Percentiles rank a stretch among this genome's conserved stretches.
phyloP scores from a whole-genome alignment of 352 stramenopile genomes.

The Phytophthora pseudosyringae region DNA sequence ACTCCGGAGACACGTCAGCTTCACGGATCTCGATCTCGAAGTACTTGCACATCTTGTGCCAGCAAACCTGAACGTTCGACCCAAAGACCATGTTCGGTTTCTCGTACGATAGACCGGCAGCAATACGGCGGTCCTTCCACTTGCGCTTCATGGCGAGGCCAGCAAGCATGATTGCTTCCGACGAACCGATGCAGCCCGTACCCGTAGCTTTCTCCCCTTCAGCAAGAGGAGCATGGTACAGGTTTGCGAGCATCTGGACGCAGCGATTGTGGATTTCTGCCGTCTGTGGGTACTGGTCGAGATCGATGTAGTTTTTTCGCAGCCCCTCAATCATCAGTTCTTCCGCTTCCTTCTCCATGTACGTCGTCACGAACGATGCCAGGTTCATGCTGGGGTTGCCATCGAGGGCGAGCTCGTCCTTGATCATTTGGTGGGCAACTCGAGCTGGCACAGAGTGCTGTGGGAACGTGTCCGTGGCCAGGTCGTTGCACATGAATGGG shows the following conservation, averaged over 20 bases:
- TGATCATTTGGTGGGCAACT: conserved; percentile 83
- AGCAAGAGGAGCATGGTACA: conserved; percentile 78
- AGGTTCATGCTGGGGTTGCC: conserved; percentile 89
- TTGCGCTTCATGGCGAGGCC: conserved; percentile 84
- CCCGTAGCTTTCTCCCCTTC: conserved; percentile 59
- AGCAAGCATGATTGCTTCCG: conserved; percentile 89
- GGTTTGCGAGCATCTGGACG: conserved; percentile 90
- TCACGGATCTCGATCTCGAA: conserved; percentile 32
- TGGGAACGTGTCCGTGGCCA: conserved; percentile 56
- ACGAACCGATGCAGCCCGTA: conserved; percentile 89
- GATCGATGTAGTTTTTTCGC: conserved; percentile 92
- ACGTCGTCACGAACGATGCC: conserved; percentile 90
- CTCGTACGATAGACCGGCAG: conserved; percentile 17
- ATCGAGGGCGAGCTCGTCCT: conserved; percentile 87
- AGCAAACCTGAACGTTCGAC: conserved; percentile 29
- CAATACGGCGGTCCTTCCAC: conserved; percentile 24
- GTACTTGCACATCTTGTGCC: conserved; percentile 33
- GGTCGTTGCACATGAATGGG: conserved; percentile 1
- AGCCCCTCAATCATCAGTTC: conserved; percentile 85
- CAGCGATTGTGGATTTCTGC: conserved; percentile 91
- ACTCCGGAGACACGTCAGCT: conserved; percentile 27
- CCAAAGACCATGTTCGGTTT: conserved; percentile 31
- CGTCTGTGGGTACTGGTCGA: conserved; percentile 90
- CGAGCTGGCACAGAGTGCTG: conserved; percentile 60
- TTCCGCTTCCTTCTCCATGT: conserved; percentile 89